A percentile compares a stretch with the other conserved stretches of the same genome.
Evolutionary conservation across 257 asterid genomes (phyloP).

Genomic region (Rhazya stricta): DNA sequence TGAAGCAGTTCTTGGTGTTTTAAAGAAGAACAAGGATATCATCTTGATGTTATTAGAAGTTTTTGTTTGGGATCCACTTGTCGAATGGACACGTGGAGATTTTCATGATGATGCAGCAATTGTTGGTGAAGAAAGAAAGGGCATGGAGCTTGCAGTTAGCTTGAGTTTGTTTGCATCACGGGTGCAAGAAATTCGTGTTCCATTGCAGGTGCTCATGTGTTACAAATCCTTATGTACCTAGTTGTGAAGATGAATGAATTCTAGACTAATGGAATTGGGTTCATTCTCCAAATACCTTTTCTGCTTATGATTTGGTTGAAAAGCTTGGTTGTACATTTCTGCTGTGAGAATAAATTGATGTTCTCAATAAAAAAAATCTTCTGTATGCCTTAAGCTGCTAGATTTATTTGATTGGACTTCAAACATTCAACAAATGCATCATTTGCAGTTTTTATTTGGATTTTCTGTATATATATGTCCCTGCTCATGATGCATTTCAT

Average conservation of each 20-base stretch:
- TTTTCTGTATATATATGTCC: background rate
- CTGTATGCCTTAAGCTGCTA: background rate
- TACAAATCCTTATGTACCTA: background rate
- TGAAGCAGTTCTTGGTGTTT: constrained; percentile 83
- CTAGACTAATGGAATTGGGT: background rate
- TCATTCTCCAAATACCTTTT: background rate
- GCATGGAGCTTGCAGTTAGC: constrained; percentile 99
- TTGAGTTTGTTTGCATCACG: constrained; percentile 96
- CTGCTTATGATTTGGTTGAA: background rate
- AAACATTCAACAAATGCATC: background rate
- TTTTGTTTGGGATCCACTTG: constrained; percentile 99
- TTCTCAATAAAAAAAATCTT: background rate
- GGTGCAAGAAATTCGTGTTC: constrained; percentile 93
- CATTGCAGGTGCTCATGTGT: constrained; percentile 70
- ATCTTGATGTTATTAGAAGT: constrained; percentile 85
- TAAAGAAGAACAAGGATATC: constrained; percentile 92
- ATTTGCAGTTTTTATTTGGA: background rate
- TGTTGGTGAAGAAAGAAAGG: constrained; percentile 97
- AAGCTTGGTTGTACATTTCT: background rate
- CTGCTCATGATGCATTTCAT: background rate
- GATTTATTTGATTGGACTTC: background rate
- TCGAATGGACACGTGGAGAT: constrained; percentile 98
- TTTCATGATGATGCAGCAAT: constrained; percentile 98
- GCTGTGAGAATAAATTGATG: background rate
- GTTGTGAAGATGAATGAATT: background rate